Evolutionary conservation across 345 rosid species (phyloP).

Genomic region (Firmiana major): DNA sequence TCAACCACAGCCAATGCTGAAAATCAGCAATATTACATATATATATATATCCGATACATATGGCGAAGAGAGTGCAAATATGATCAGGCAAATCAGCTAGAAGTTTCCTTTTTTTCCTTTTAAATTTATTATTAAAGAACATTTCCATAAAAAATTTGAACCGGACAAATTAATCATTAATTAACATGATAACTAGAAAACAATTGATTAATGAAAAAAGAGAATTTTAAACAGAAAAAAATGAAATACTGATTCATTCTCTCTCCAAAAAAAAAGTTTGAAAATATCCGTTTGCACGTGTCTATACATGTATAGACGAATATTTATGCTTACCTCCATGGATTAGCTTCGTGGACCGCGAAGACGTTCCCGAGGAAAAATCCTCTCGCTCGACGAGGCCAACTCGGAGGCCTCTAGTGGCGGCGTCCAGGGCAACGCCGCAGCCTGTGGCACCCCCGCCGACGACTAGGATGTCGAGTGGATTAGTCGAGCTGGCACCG

Average conservation of each 20-base stretch:
- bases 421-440: conserved; percentile 95
- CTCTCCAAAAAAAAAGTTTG: background rate
- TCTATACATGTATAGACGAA: background rate
- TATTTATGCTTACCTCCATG: conserved; percentile 64
- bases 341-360: conserved; percentile 90
- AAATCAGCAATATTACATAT: background rate
- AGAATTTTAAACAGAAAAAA: background rate
- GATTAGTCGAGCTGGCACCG: conserved; percentile 48
- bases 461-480: conserved; percentile 81
- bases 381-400: conserved; percentile 95
- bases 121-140: background rate
- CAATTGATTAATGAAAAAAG: background rate
- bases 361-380: conserved; percentile 93
- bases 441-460: conserved; percentile 99
- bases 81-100: background rate
- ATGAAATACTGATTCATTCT: no score
- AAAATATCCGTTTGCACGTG: background rate
- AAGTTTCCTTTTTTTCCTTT: background rate
- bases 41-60: background rate
- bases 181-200: background rate
- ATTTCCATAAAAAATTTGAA: background rate
- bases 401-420: conserved; percentile 81
- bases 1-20: background rate
- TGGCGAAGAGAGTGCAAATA: background rate
- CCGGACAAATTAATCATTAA: background rate